Evolutionary conservation across 176 grass and related monocot species (phyloP).

Genomic region (Hsuehochloa calcarea): DNA sequence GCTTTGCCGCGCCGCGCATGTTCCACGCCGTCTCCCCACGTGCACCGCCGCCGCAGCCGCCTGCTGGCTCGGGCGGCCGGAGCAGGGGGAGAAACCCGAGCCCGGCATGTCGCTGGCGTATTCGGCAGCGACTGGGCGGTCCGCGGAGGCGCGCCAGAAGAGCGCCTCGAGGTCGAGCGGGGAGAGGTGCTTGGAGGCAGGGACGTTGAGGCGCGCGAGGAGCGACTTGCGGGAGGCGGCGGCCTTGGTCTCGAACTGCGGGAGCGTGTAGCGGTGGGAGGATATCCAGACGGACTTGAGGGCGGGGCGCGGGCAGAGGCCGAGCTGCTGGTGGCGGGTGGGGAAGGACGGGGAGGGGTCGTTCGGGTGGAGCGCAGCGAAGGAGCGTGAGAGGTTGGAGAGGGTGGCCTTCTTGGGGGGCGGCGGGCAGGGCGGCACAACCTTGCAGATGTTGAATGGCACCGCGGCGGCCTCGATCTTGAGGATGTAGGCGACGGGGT

Average conservation of each 20-base stretch:
- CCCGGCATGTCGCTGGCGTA: slow-evolving; percentile 87
- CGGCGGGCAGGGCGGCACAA: slow-evolving; percentile 60
- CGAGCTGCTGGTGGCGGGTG: slow-evolving; percentile 75
- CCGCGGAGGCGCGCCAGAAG: slow-evolving; percentile 67
- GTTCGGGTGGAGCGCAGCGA: slow-evolving; percentile 58
- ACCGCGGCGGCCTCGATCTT: slow-evolving; percentile 76
- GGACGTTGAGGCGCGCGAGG: slow-evolving; percentile 35
- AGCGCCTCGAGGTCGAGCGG: slow-evolving; percentile 82
- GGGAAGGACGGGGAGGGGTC: slow-evolving; percentile 56
- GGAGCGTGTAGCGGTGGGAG: slow-evolving; percentile 67
- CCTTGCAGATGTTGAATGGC: slow-evolving; percentile 84
- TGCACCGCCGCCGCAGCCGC: slow-evolving; percentile 6
- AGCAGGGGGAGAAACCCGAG: slow-evolving; percentile 56
- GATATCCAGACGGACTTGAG: slow-evolving; percentile 72
- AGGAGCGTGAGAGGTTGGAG: slow-evolving; percentile 82
- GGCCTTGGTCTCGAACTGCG: slow-evolving; percentile 69
- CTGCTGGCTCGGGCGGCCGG: not conserved
- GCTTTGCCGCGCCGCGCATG: slow-evolving; percentile 63
- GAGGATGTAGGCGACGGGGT: slow-evolving; percentile 80
- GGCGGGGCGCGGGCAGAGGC: slow-evolving; percentile 56
- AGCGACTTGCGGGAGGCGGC: slow-evolving; percentile 26
- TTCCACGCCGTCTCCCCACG: slow-evolving; percentile 86
- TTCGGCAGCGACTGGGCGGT: slow-evolving; percentile 68
- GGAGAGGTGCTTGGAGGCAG: slow-evolving; percentile 42
- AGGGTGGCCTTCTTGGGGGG: slow-evolving; percentile 70